Evolutionary conservation across 768 basidiomycete species (phyloP).

Genomic region (Boletus speciosus): DNA sequence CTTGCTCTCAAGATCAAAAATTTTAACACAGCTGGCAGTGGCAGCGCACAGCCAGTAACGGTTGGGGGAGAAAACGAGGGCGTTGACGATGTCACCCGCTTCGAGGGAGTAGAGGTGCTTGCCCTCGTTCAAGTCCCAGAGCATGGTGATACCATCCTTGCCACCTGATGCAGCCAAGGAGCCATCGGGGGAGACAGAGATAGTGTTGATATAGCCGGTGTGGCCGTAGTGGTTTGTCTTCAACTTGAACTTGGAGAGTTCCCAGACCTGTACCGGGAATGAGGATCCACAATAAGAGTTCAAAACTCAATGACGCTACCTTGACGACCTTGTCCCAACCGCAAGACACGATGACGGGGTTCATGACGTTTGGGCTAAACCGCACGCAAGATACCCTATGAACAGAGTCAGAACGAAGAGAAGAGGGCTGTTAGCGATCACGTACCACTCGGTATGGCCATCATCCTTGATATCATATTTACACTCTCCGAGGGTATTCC

Average conservation of each 20-base stretch:
- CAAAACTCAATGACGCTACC: constrained; percentile 47
- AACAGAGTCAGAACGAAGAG: not conserved
- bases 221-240: constrained; percentile 99
- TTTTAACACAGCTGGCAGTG: constrained; percentile 95
- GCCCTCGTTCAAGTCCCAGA: constrained; percentile 99
- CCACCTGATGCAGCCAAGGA: constrained; percentile 98
- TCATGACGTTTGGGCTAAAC: constrained; percentile 96
- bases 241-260: constrained; percentile 99
- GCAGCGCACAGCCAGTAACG: constrained; percentile 99
- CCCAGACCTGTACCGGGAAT: constrained; percentile 83
- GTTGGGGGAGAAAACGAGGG: constrained; percentile 99
- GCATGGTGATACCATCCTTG: constrained; percentile 99
- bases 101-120: constrained; percentile 99
- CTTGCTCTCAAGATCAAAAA: constrained; percentile 99
- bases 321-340: constrained; percentile 99
- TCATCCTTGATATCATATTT: constrained; percentile 99
- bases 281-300: constrained; percentile 2
- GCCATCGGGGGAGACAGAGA: constrained; percentile 98
- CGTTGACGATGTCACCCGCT: constrained; percentile 97
- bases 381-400: constrained; percentile 96
- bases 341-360: constrained; percentile 97
- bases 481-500: constrained; percentile 99
- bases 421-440: not conserved
- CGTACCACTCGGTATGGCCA: constrained; percentile 90
- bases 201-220: constrained; percentile 98